phyloP scores from a whole-genome alignment of 2,329 filamentous ascomycete genomes.

The Pleoardoris graminearum region DNA sequence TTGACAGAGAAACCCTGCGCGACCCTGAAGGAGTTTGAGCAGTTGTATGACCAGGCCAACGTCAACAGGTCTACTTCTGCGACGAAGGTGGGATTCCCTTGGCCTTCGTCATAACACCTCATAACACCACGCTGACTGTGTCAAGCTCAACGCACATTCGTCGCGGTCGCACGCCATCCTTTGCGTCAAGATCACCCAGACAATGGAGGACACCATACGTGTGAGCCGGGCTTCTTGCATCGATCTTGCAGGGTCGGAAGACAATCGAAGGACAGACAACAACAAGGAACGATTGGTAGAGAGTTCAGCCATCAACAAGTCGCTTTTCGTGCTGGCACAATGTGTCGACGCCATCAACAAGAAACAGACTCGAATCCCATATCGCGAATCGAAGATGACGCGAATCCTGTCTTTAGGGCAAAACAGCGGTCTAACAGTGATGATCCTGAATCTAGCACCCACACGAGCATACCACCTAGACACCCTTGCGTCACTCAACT shows the following conservation, averaged over 20 bases:
- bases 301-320: slow-evolving; percentile 97
- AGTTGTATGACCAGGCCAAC: slow-evolving; percentile 88
- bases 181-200: slow-evolving; percentile 84
- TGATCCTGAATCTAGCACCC: slow-evolving; percentile 93
- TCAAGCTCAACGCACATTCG: slow-evolving; percentile 80
- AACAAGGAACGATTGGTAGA: slow-evolving; percentile 91
- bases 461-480: slow-evolving; percentile 92
- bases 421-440: slow-evolving; percentile 92
- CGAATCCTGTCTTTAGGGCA: slow-evolving; percentile 88
- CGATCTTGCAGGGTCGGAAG: slow-evolving; percentile 92
- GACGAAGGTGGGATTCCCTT: slow-evolving; percentile 64
- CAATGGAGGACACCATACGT: slow-evolving; percentile 65
- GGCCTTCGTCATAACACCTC: not conserved
- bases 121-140: slow-evolving; percentile 5
- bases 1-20: slow-evolving; percentile 80
- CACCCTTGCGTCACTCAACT: slow-evolving; percentile 89
- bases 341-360: slow-evolving; percentile 93
- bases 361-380: slow-evolving; percentile 77
- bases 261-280: slow-evolving; percentile 92
- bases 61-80: slow-evolving; percentile 85
- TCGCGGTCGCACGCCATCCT: slow-evolving; percentile 89
- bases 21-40: slow-evolving; percentile 87
- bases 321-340: slow-evolving; percentile 88
- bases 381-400: slow-evolving; percentile 96
- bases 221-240: slow-evolving; percentile 89